Percentiles rank a stretch among this genome's conserved stretches.
phyloP scores from a whole-genome alignment of 73 alveolate genomes.

The Breviolum minutum region DNA sequence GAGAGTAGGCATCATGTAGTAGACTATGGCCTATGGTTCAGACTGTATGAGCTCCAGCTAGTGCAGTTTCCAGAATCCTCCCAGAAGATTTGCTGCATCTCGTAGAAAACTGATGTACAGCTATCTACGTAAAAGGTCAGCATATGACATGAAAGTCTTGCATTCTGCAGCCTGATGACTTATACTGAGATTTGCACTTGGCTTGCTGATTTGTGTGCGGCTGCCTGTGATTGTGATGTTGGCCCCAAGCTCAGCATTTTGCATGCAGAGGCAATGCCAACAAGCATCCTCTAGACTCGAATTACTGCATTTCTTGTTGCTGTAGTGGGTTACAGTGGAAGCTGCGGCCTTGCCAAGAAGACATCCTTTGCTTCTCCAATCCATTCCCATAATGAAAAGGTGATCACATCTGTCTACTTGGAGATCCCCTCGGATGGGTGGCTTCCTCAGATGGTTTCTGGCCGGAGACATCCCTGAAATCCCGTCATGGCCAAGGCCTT shows the following conservation, averaged over 20 bases:
- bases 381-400: not conserved
- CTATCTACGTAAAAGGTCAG: too few species aligned
- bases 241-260: not conserved
- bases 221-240: conserved; percentile 12
- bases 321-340: not conserved
- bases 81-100: too few species aligned
- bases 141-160: too few species aligned
- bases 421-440: conserved; percentile 45
- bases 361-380: not conserved
- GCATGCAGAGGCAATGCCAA: too few species aligned
- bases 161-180: too few species aligned
- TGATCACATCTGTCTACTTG: conserved; percentile 26
- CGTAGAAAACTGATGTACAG: too few species aligned
- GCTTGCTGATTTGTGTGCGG: conserved; percentile 5
- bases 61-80: too few species aligned
- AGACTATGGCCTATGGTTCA: too few species aligned
- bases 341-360: not conserved
- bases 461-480: too few species aligned
- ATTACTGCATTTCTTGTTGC: too few species aligned
- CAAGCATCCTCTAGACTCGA: too few species aligned
- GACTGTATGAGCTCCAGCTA: too few species aligned
- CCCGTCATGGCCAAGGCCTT: not conserved
- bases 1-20: not conserved
- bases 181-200: not conserved
- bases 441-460: not conserved